Evolutionary conservation across 1,284 basidiomycete genomes (phyloP).

Genomic region (Coniferiporia weirii): DNA sequence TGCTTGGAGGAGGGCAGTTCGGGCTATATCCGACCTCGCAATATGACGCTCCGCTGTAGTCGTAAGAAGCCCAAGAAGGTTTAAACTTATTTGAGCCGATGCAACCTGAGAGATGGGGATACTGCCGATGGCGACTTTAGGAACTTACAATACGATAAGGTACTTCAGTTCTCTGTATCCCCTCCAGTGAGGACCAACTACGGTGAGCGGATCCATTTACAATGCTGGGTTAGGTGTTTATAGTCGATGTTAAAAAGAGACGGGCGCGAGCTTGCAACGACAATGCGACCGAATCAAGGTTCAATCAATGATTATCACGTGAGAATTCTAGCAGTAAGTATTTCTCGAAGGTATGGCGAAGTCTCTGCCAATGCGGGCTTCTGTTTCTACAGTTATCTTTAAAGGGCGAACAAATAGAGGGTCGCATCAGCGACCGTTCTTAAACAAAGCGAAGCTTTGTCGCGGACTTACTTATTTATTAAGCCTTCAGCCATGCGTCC

Average conservation of each 20-base stretch:
- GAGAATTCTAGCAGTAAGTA: neutral
- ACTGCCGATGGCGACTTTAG: neutral
- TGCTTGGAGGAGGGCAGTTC: conserved; percentile 16
- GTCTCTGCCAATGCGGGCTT: too few relatives aligned
- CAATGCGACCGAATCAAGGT: neutral
- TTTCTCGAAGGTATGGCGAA: neutral
- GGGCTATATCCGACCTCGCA: conserved; percentile 21
- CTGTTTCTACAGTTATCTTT: too few relatives aligned
- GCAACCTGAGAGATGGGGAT: too few relatives aligned
- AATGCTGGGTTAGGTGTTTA: neutral
- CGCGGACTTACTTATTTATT: neutral
- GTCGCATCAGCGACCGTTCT: neutral
- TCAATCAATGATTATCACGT: neutral
- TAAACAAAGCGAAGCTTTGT: neutral
- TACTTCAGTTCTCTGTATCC: conserved; percentile 24
- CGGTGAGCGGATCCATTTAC: neutral
- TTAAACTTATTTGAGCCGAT: neutral
- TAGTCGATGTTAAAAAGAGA: neutral
- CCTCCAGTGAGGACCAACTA: conserved; percentile 22
- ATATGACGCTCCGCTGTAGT: conserved; percentile 26
- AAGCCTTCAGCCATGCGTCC: conserved; percentile 44
- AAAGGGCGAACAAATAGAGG: neutral
- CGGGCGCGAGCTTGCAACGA: neutral
- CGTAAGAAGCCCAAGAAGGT: neutral
- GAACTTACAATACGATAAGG: conserved; percentile 27